Evolutionary conservation across 441 rosid species (phyloP).

Genomic region (Pelargonium citronellum): DNA sequence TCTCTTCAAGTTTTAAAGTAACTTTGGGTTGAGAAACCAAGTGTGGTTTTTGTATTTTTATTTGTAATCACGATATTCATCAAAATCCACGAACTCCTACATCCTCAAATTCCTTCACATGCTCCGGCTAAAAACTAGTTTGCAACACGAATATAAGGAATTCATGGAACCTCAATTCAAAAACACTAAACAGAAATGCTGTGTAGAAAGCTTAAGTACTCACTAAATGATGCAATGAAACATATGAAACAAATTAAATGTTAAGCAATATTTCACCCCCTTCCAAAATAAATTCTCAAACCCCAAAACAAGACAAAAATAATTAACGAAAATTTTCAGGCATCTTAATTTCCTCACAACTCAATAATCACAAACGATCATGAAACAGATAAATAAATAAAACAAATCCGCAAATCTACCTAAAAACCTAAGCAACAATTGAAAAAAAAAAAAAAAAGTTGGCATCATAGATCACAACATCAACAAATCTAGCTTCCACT

Average conservation of each 20-base stretch:
- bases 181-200: too few relatives aligned
- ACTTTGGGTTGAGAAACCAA: neutral
- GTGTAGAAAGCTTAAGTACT: too few relatives aligned
- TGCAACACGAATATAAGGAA: neutral
- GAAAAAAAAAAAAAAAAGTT: too few relatives aligned
- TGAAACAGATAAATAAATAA: constrained; percentile 1
- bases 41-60: neutral
- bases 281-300: neutral
- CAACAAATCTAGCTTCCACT: too few relatives aligned
- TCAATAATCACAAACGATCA: neutral
- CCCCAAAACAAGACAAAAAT: neutral
- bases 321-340: too few relatives aligned
- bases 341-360: neutral
- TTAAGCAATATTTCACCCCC: too few relatives aligned
- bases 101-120: too few relatives aligned
- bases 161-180: too few relatives aligned
- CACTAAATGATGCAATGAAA: too few relatives aligned
- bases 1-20: neutral
- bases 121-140: neutral
- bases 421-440: too few relatives aligned
- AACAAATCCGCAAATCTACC: neutral
- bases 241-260: too few relatives aligned
- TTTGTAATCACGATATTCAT: neutral
- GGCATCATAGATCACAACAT: too few relatives aligned
- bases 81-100: neutral